A percentile compares a stretch with the other conserved stretches of the same genome.
Conservation (phyloP, 331 rosid genomes). For the Quercus phellos region DNA sequence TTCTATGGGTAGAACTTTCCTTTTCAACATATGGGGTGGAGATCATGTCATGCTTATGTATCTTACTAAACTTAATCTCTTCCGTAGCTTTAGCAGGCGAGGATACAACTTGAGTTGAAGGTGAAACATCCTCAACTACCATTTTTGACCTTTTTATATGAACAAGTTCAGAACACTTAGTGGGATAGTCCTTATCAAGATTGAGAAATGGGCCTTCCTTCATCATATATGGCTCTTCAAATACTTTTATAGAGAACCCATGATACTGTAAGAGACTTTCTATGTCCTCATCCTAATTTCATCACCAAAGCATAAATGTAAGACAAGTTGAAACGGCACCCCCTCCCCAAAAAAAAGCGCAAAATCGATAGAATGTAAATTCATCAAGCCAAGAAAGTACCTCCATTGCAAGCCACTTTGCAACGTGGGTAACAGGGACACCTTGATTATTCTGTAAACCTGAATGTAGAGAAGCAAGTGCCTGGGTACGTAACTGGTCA, state of each 20-base stretch:
- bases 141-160: slow-evolving; percentile 59
- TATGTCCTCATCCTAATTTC: slow-evolving; percentile 74
- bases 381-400: slow-evolving; percentile 42
- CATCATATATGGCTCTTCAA: slow-evolving; percentile 80
- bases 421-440: slow-evolving; percentile 66
- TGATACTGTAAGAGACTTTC: slow-evolving; percentile 75
- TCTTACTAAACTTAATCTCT: slow-evolving; percentile 22
- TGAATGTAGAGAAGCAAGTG: slow-evolving; percentile 90
- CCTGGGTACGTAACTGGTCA: slow-evolving; percentile 82
- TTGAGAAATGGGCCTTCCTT: slow-evolving; percentile 85
- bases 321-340: slow-evolving; percentile 16
- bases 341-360: background rate
- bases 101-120: slow-evolving; percentile 30
- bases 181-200: slow-evolving; percentile 67
- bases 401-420: slow-evolving; percentile 96
- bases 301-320: slow-evolving; percentile 24
- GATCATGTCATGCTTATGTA: slow-evolving; percentile 32
- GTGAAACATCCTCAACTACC: slow-evolving; percentile 53
- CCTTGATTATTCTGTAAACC: slow-evolving; percentile 93
- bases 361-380: slow-evolving; percentile 11
- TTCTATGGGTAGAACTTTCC: slow-evolving; percentile 26
- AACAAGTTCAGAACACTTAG: slow-evolving; percentile 83
- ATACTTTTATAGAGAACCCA: slow-evolving; percentile 61
- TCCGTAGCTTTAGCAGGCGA: slow-evolving; percentile 34
- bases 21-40: slow-evolving; percentile 29